Percentiles rank a stretch among this genome's conserved stretches.
Conservation (phyloP, 805 yeast species). For the Pichia paraexigua region DNA sequence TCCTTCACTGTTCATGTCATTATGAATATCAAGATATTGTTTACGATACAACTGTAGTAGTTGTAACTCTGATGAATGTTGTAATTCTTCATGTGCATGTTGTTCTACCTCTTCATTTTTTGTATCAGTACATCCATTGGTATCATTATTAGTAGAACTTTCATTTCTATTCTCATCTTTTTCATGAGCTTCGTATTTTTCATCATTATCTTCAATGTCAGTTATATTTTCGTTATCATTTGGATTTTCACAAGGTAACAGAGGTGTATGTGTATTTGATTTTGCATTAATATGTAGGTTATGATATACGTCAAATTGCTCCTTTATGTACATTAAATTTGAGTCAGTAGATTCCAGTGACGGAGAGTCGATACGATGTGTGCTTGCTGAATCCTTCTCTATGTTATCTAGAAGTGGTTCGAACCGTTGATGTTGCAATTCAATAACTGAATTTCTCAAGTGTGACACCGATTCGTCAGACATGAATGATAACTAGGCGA, state of each 20-base stretch:
- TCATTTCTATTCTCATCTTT: not conserved
- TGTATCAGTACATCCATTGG: too few relatives aligned
- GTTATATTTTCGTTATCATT: conserved; percentile 1
- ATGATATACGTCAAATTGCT: not conserved
- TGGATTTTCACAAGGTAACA: not conserved
- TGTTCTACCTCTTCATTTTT: not conserved
- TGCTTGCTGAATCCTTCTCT: not conserved
- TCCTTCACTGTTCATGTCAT: conserved; percentile 33
- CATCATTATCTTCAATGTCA: not conserved
- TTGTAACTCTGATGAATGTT: conserved; percentile 6
- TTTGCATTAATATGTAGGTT: not conserved
- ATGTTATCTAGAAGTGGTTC: not conserved
- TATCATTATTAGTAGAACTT: too few relatives aligned
- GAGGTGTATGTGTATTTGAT: conserved; percentile 5
- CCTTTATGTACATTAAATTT: not conserved
- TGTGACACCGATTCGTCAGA: not conserved
- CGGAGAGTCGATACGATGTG: not conserved
- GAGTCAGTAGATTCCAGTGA: not conserved
- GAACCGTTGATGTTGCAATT: not conserved
- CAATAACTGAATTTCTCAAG: not conserved
- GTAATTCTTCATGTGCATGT: not conserved
- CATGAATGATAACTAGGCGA: not conserved
- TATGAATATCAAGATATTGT: conserved; percentile 10
- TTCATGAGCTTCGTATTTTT: not conserved
- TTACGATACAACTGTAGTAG: conserved; percentile 15